phyloP scores from a whole-genome alignment of 495 filamentous ascomycete species.

The Stereocaulon alpinum region DNA sequence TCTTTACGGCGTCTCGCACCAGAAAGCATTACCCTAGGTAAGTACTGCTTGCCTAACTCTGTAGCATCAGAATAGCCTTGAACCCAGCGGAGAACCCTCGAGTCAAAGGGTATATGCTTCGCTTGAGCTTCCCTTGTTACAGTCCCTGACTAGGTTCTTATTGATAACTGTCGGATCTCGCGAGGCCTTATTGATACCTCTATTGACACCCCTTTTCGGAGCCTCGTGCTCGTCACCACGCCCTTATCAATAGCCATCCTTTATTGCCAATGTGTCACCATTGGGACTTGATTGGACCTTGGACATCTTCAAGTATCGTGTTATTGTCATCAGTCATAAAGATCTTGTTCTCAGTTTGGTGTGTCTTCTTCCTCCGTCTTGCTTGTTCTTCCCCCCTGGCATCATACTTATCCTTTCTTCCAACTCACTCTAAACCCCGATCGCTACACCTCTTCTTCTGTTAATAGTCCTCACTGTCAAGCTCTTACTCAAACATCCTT shows the following conservation, averaged over 20 bases:
- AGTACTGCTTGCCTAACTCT: too few species aligned
- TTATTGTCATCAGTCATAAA: conserved; percentile 3
- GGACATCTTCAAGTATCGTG: neutral
- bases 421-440: conserved; percentile 4
- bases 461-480: neutral
- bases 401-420: neutral
- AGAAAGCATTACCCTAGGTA: too few species aligned
- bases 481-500: conserved; percentile 6
- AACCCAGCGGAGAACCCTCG: neutral
- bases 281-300: neutral
- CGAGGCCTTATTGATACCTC: neutral
- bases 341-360: neutral
- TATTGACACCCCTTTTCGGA: conserved; percentile 12
- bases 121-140: neutral
- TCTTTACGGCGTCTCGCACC: too few species aligned
- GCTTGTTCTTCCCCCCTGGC: neutral
- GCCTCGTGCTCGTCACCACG: neutral
- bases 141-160: too few species aligned
- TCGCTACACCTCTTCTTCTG: conserved; percentile 7
- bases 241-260: neutral
- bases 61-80: too few species aligned
- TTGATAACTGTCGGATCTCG: neutral
- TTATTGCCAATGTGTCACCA: conserved; percentile 9
- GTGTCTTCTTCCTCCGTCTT: neutral
- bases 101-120: neutral